A percentile compares a stretch with the other conserved stretches of the same genome.
These are phyloP conservation scores for Phytophthora pluvialis DNA, from an alignment of 352 stramenopile species.

Conservation along the genomic window DNA sequence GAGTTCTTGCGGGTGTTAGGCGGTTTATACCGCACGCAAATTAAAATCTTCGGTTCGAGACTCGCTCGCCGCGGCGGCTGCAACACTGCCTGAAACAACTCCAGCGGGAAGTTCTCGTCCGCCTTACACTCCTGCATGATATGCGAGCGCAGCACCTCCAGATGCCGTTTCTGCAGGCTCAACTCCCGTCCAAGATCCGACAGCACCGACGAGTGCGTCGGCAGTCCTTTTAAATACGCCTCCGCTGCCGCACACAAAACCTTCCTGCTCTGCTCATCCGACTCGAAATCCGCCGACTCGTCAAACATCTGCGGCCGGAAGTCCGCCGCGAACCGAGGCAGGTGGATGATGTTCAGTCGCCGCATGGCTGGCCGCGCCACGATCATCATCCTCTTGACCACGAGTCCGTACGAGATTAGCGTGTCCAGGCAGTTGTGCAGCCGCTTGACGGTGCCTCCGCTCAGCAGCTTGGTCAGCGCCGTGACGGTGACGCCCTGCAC, in stretches of 20 bases:
- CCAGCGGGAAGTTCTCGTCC: conserved; percentile 63
- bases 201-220: conserved; percentile 68
- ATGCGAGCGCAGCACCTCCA: conserved; percentile 67
- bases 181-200: conserved; percentile 76
- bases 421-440: conserved; percentile 82
- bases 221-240: conserved; percentile 63
- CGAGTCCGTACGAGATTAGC: conserved; percentile 76
- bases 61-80: conserved; percentile 55
- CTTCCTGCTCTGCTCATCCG: conserved; percentile 80
- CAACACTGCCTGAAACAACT: conserved; percentile 81
- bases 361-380: conserved; percentile 62
- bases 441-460: conserved; percentile 61
- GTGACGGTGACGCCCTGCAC: conserved; percentile 65
- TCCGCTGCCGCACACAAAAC: conserved; percentile 63
- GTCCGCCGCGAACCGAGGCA: conserved; percentile 67
- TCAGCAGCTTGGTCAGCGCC: conserved; percentile 44
- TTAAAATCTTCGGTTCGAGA: conserved; percentile 79
- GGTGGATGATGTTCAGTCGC: conserved; percentile 81
- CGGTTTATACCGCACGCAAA: conserved; percentile 78
- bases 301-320: conserved; percentile 78
- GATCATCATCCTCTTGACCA: conserved; percentile 88
- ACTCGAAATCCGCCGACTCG: conserved; percentile 76
- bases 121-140: conserved; percentile 75
- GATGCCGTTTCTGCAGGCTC: conserved; percentile 68
- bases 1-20: conserved; percentile 15